Conservation (phyloP, 352 stramenopile species). For the Phytophthora litchii region DNA sequence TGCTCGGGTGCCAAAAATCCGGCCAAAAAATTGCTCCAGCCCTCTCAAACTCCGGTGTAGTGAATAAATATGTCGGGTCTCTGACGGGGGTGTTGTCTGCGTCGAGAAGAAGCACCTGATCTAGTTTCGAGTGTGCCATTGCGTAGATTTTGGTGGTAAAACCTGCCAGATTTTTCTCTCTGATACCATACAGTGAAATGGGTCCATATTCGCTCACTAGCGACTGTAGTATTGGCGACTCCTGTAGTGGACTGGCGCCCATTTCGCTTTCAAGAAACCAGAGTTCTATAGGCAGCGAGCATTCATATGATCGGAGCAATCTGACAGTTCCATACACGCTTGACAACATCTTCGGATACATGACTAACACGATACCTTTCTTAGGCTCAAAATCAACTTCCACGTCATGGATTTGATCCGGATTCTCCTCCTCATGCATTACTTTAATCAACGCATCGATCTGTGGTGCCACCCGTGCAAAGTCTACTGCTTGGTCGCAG, state of each 20-base stretch:
- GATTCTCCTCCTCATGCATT: neutral
- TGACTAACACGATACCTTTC: constrained; percentile 3
- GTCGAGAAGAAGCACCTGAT: constrained; percentile 48
- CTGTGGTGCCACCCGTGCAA: neutral
- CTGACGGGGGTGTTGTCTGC: constrained; percentile 44
- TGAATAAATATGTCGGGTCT: constrained; percentile 53
- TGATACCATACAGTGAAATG: constrained; percentile 5
- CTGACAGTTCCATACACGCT: neutral
- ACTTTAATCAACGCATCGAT: neutral
- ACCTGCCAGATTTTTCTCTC: neutral
- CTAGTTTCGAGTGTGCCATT: constrained; percentile 18
- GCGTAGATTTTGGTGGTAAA: constrained; percentile 21
- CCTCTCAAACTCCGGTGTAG: constrained; percentile 25
- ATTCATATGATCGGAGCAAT: neutral
- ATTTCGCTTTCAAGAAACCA: constrained; percentile 3
- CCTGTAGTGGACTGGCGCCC: neutral
- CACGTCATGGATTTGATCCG: no score
- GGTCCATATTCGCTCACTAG: constrained; percentile 5
- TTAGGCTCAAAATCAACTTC: neutral
- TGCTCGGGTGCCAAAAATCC: constrained; percentile 55
- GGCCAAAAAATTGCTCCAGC: constrained; percentile 59
- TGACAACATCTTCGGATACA: constrained; percentile 1
- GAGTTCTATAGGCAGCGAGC: neutral
- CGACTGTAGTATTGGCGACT: neutral
- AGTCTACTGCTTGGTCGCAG: neutral